Evolutionary conservation across 805 yeast genomes (phyloP), one percentile per base, ranked within the genome.

Genomic region (Saccharomycopsis fibuligera): DNA sequence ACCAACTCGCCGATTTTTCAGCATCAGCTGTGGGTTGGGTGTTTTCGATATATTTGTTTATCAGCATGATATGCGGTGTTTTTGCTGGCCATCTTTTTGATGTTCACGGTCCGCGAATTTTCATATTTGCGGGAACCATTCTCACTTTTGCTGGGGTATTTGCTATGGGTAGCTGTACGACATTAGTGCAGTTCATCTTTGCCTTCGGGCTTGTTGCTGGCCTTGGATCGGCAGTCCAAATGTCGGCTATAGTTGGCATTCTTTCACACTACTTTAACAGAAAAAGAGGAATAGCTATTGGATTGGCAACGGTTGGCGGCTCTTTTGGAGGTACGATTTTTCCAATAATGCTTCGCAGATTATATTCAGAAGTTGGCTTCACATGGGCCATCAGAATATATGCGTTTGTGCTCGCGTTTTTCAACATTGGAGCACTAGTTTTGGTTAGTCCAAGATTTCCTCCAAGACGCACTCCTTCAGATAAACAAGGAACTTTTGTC

Each of bases 21-120:
- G 68, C 78, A n/a, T 68, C 81, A 19, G 61, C 76, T 2, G 68
- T 82, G 3, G 78, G 86, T 1, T 85, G 91, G 93, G 75, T 84
- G 50, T 84, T 84, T 58, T 74, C 65, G 3, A 55, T 65, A 8
- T 58, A 58, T 43, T 54, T 64, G 1, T 58, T 60, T 24, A 46
- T 60, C 19, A 55, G 62, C 3, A 59, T 58, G 40, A 56, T 62
- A 1, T 53, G 68, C 4, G 62, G 68, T 17, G 60, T 73, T 41
- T 59, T 74, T 38, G 66, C 72, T 5, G 79, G 80, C 2, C 65
- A 68, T 2, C 60, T 72, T n/a, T 73, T 74, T 55, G 80, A 75
- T 49, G 59, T 63, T 25, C 66, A 62, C 50, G 80, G 80, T 5
- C 68, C 75, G 9, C 58, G 58, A 33, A 63, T 57, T 27, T 64